Evolutionary conservation across 2,329 filamentous ascomycete genomes (phyloP).

Genomic region (Penicillium sp.): DNA sequence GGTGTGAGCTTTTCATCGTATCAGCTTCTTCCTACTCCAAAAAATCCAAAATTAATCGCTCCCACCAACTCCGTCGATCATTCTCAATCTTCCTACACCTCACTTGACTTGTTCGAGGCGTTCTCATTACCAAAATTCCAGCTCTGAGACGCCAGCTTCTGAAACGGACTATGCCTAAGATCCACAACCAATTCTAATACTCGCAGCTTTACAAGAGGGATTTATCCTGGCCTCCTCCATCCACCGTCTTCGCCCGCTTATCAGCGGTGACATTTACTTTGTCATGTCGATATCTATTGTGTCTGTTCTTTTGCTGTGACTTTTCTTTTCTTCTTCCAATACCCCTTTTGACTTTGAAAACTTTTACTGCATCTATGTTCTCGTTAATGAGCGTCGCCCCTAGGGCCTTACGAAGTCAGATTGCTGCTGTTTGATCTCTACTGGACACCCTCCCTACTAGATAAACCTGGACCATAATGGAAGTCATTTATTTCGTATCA

Average conservation of each 20-base stretch:
- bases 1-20: slow-evolving; percentile 29
- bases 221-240: not conserved
- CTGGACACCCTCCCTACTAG: not conserved
- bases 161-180: not conserved
- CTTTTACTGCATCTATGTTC: slow-evolving; percentile 32
- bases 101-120: slow-evolving; percentile 2
- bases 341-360: slow-evolving; percentile 30
- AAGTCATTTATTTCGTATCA: slow-evolving; percentile 4
- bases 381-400: slow-evolving; percentile 24
- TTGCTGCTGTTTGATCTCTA: slow-evolving; percentile 6
- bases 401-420: slow-evolving; percentile 24
- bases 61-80: not conserved
- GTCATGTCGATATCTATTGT: slow-evolving; percentile 27
- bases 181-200: not conserved
- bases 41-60: not conserved
- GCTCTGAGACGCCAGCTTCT: slow-evolving; percentile 21
- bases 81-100: not conserved
- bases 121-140: slow-evolving; percentile 11
- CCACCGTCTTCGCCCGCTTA: slow-evolving; percentile 7
- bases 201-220: not conserved
- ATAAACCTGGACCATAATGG: not conserved
- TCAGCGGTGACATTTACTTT: slow-evolving; percentile 14
- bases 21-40: not conserved
- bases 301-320: slow-evolving; percentile 10
- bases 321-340: slow-evolving; percentile 31